Evolutionary conservation across 805 yeast species (phyloP).

Genomic region (Saccharomycopsis oosterbeekiorum): DNA sequence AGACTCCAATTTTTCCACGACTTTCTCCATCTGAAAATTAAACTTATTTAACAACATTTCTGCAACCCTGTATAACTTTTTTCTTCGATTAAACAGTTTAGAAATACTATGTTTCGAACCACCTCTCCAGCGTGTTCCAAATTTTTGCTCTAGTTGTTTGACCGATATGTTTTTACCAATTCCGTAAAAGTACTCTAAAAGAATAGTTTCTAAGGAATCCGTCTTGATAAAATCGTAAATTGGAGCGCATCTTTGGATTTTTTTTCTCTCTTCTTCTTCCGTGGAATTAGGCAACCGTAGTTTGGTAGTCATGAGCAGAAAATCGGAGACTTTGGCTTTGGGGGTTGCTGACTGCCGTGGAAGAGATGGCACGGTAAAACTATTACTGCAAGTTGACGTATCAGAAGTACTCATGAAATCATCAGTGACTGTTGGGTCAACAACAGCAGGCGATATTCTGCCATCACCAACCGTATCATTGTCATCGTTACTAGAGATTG

Average conservation of each 20-base stretch:
- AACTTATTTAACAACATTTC: not conserved
- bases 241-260: slow-evolving; percentile 3
- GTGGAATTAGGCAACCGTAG: not conserved
- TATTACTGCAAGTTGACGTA: too few relatives aligned
- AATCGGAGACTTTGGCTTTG: not conserved
- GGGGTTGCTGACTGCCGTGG: too few relatives aligned
- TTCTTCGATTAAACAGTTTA: slow-evolving; percentile 26
- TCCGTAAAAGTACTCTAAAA: slow-evolving; percentile 31
- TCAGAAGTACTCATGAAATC: too few relatives aligned
- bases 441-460: not conserved
- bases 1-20: not conserved
- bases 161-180: slow-evolving; percentile 34
- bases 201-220: slow-evolving; percentile 2
- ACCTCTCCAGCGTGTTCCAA: slow-evolving; percentile 34
- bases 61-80: slow-evolving; percentile 16
- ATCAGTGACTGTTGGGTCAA: too few relatives aligned
- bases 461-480: not conserved
- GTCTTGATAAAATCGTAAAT: slow-evolving; percentile 5
- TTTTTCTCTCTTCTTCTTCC: not conserved
- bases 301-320: not conserved
- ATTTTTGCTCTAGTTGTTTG: slow-evolving; percentile 30
- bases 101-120: slow-evolving; percentile 27
- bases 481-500: not conserved
- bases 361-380: too few relatives aligned
- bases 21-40: not conserved